phyloP scores from a whole-genome alignment of 2,329 filamentous ascomycete genomes.

The Coniochaeta sp. region DNA sequence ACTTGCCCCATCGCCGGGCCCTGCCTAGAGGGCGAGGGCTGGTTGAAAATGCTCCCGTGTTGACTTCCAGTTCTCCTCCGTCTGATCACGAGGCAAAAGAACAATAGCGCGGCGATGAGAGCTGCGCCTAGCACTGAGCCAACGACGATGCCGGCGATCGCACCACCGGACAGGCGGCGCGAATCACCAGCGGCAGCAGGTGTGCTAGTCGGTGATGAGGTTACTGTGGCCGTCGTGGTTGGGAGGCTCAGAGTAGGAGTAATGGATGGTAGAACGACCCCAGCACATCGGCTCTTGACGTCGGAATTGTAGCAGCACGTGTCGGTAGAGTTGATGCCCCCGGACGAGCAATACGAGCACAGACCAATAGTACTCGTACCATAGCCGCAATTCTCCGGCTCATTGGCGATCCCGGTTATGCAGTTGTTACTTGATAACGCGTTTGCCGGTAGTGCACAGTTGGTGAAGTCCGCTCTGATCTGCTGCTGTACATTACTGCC shows the following conservation, averaged over 20 bases:
- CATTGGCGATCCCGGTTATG: constrained; percentile 69
- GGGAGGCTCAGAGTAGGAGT: constrained; percentile 59
- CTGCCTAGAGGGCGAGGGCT: constrained; percentile 66
- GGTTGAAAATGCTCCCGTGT: constrained; percentile 75
- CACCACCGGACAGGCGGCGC: constrained; percentile 62
- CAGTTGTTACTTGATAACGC: constrained; percentile 68
- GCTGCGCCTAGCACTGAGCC: constrained; percentile 67
- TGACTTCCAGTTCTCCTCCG: constrained; percentile 53
- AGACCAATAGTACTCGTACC: constrained; percentile 63
- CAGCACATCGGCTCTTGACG: constrained; percentile 63
- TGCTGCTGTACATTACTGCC: constrained; percentile 60
- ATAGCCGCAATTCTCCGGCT: constrained; percentile 83
- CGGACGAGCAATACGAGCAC: constrained; percentile 78
- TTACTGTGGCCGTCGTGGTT: constrained; percentile 36
- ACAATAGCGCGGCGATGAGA: constrained; percentile 60
- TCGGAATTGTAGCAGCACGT: constrained; percentile 86
- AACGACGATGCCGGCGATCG: constrained; percentile 85
- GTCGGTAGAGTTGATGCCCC: constrained; percentile 85
- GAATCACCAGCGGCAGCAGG: constrained; percentile 15
- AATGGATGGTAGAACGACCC: constrained; percentile 71
- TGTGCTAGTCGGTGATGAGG: constrained; percentile 30
- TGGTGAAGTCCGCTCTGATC: constrained; percentile 86
- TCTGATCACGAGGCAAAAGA: constrained; percentile 53
- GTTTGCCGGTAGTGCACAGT: constrained; percentile 75
- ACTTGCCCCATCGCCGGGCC: constrained; percentile 33